Conservation (phyloP, 768 basidiomycete genomes). For the Rhizopogon rudus region DNA sequence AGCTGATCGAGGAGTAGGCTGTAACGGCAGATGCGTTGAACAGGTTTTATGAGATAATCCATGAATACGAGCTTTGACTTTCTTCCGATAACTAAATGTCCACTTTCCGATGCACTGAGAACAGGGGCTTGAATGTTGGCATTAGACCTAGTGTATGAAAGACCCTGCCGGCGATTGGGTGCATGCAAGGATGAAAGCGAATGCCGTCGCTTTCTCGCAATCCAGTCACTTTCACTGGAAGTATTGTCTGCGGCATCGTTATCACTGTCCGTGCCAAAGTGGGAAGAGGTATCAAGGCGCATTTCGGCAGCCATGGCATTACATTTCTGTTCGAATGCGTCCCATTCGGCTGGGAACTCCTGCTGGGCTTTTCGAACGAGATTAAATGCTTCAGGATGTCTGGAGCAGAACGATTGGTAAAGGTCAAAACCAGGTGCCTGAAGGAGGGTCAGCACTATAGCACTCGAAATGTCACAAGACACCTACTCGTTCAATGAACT, state of each 20-base stretch:
- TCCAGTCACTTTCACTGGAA: conserved; percentile 9
- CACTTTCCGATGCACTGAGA: conserved; percentile 24
- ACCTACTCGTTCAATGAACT: conserved; percentile 55
- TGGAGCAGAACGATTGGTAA: conserved; percentile 86
- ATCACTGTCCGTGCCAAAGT: conserved; percentile 8
- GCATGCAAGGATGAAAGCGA: conserved; percentile 51
- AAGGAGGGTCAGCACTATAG: conserved; percentile 4
- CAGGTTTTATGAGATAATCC: conserved; percentile 96
- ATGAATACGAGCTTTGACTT: conserved; percentile 52
- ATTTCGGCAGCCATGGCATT: conserved; percentile 44
- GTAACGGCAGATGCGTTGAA: conserved; percentile 94
- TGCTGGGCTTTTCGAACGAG: conserved; percentile 62
- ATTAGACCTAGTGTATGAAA: conserved; percentile 27
- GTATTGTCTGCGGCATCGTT: conserved; percentile 3
- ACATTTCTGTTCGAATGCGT: conserved; percentile 78
- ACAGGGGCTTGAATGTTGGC: conserved; percentile 27
- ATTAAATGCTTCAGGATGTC: conserved; percentile 78
- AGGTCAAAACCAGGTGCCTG: conserved; percentile 71
- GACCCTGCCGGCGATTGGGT: conserved; percentile 32
- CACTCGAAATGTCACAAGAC: not conserved
- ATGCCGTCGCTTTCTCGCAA: conserved; percentile 35
- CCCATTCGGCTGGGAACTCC: conserved; percentile 71
- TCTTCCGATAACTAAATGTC: conserved; percentile 22
- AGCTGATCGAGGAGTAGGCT: conserved; percentile 84
- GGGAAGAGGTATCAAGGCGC: conserved; percentile 14